Percentiles rank a stretch among this genome's conserved stretches.
These are phyloP conservation scores for Globisporangium yorkense DNA, from an alignment of 352 stramenopile species.

Conservation along the genomic window DNA sequence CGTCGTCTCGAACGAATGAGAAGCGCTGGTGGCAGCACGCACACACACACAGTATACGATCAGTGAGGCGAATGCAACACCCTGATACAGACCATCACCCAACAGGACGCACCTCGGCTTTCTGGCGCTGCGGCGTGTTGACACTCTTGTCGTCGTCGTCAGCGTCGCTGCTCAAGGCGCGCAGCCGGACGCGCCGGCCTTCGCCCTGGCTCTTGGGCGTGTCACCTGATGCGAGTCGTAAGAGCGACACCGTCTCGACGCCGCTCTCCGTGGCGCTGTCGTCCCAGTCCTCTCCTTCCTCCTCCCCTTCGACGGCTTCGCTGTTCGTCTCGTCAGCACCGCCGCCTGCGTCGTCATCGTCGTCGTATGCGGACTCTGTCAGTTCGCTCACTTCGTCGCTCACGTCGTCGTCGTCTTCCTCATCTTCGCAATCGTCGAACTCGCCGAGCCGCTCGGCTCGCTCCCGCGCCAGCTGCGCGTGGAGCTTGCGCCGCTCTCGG, in stretches of 20 bases:
- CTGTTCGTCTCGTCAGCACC: constrained; percentile 12
- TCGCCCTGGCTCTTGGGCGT: not conserved
- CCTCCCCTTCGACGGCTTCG: constrained; percentile 1
- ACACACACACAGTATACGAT: not conserved
- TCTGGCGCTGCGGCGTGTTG: not conserved
- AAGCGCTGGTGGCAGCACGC: constrained; percentile 1
- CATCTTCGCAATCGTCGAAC: constrained; percentile 14
- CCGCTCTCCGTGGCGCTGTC: constrained; percentile 14
- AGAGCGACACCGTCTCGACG: constrained; percentile 15
- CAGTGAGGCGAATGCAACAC: not conserved
- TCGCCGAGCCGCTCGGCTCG: constrained; percentile 9
- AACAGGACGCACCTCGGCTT: not conserved
- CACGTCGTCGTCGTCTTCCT: constrained; percentile 10
- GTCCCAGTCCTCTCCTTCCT: constrained; percentile 10
- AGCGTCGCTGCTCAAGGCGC: constrained; percentile 3
- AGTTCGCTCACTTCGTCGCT: constrained; percentile 6
- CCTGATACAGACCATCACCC: not conserved
- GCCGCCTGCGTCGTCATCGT: constrained; percentile 2
- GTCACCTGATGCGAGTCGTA: constrained; percentile 4
- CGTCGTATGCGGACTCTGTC: constrained; percentile 7
- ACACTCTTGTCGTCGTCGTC: constrained; percentile 1
- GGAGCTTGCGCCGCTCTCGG: constrained; percentile 24
- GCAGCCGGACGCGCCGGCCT: not conserved
- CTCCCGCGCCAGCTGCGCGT: constrained; percentile 19
- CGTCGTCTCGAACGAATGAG: constrained; percentile 9